Base-by-base conservation (phyloP, 805 yeast genomes). In the Pichia nakasei region DNA sequence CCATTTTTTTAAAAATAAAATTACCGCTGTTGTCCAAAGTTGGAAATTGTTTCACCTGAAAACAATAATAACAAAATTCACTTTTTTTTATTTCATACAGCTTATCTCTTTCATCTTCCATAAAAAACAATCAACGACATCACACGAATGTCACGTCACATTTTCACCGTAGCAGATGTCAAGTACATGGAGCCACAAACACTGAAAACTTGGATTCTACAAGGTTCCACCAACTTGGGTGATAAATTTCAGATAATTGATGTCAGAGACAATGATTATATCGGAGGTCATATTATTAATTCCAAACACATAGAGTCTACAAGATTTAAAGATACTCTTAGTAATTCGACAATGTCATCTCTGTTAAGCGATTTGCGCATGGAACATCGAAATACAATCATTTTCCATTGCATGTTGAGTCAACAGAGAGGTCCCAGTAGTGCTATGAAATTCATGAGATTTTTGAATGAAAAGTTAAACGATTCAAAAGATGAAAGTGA, bases 361-460 rank as follows among this genome's bases (percentile, higher is more conserved):
- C 67, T 73, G 34, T 52, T 64, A 19, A 52, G 56, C n/a, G 50
- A 62, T 35, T 57, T 72, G 29, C 9, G 35, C 8, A 12, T 22
- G 9, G 56, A 61, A 11, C 59, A 56, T n/a, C 45, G 53, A 2
- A 49, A 60, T 4, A 78, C 74, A 43, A 75, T 87, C 0, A 82
- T 93, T 0, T 93, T 91, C 65, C 96, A 93, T 60, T 91, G 98
- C 61, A 88, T 89, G 24, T 69, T 85, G 26, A 82, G 94, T 3
- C 97, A 93, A 61, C 94, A 82, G 47, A 68, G 98, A 42, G 97
- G 97, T 0, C 97, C 97, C 0, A 68, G 85, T 4, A 75, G 96
- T 4, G 88, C 97, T 0, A 64, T 80, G 62, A 68, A 67, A 53
- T 82, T 83, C 53, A 55, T 70, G 49, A 61, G 81, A 44, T 68